Base-by-base conservation (phyloP, 1,284 basidiomycete genomes). In the Lignosus rhinocerotis region DNA sequence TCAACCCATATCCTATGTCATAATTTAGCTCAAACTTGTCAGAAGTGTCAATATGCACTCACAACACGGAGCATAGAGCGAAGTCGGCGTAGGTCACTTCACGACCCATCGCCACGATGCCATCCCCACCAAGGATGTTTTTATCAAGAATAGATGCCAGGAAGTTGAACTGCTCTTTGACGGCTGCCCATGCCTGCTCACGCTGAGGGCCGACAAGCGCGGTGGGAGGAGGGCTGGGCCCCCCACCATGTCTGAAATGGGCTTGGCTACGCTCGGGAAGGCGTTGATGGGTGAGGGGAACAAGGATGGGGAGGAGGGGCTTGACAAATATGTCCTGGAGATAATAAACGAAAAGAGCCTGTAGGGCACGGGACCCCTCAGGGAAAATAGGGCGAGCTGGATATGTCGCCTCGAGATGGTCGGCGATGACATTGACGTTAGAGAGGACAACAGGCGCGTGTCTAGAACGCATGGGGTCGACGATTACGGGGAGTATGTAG, bases 71-170 rank as follows among this genome's bases (percentile, higher is more conserved):
- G 64, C 86, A 88, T 19, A 90, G 71, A 2, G 85, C 83, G 67
- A 90, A 89, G 65, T 90, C 88, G 0, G 86, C 86, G 64, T 88
- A 88, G 10, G 81, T 82, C 39, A 89, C 76, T 19, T 87, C 83
- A 44, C 77, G 73, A 2, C 87, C 88, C 79, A 83, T 85, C 21
- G 76, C 81, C 25, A 89, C 84, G n/a, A 82, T 73, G 2, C 85
- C 85, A 63, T 87, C 85, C 1, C 86, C 71, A 17, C 79, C 77
- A 12, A 67, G 75, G 0, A 70, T 63, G 62, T 90, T 90, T 73
- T 87, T 88, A 65, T 87, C 84, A 12, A 90, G 73, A 7, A 89
- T 76, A 54, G 72, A 71, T 3, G 86, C 80, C 25, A 90, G 73
- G 61, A 86, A 84, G 55, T 86, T 76, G 65, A 90, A 89, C 59